Base-by-base conservation (phyloP, 140 eudicot species). In the Senecio squalidus region DNA sequence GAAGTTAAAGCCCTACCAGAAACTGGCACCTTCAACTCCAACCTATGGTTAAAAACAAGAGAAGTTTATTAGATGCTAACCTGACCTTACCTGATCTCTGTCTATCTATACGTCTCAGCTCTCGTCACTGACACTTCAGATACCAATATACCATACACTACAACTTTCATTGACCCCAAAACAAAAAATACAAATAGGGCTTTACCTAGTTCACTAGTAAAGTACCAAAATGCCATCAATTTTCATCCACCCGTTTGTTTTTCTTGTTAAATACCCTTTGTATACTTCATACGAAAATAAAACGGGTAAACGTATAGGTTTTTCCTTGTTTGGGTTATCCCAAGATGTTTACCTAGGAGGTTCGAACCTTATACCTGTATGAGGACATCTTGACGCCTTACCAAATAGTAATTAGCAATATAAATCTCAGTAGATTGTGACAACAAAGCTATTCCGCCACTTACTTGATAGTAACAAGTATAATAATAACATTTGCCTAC, bases 151-250 rank as follows among this genome's bases (percentile, higher is more conserved):
- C n/a, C n/a, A n/a, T 44, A 13, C 66, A 51, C 38, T 41, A 50
- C 3, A 47, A 62, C 69, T 48, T 58, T 24, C 51, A 28, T 68
- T 57, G 41, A 68, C 58, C 52, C 36, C 47, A 58, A 17, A 39
- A 45, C 44, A 67, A 6, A 58, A 58, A 36, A 60, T n/a, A n/a
- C n/a, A 49, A 50, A 27, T 6, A 15, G 51, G 62, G 50, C 29
- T 53, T 60, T 44, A 24, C 57, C 67, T 36, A 14, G 27, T 36
- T 6, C 3, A 13, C 7, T 52, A 34, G 33, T 25, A 9, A 60
- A 55, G 71, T 71, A 71, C 66, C 51, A 62, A 41, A 43, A 16
- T 25, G 59, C 22, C 66, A 63, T 64, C 66, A 71, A 62, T 71
- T 7, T 55, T 33, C 30, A 62, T 54, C 70, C 30, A 62, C 53